Evolutionary conservation across 2,329 filamentous ascomycete genomes (phyloP), one percentile per base, ranked within the genome.

Genomic region (Drechslera avenae): DNA sequence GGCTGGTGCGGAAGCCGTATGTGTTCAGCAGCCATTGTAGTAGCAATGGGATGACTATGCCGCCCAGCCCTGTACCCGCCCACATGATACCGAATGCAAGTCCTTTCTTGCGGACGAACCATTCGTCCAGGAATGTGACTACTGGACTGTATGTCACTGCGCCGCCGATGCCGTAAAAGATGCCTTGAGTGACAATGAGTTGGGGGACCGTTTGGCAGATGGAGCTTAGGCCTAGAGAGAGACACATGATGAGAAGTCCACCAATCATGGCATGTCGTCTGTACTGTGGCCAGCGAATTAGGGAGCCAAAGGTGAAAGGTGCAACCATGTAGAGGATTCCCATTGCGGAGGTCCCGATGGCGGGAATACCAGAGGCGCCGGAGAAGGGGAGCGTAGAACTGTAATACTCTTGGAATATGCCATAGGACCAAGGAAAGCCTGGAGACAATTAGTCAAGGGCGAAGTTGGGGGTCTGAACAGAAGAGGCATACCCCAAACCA

Each of bases 401-500:
- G 67, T 90, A 90, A 69, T 88, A 87, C 43, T 86, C 80, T 59
- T 89, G 86, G 63, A 90, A 89, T 18, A 90, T 79, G 35, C 87
- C 87, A 66, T 86, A 90, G 0, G 85, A 80, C 48, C 86, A 85
- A 0, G 85, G 83, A 49, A 89, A 88, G 2, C 86, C 86, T 88
- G 21, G 0, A 16, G 23, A 35, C 6, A 10, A 28, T 64, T 32
- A 64, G 43, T 3, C 30, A n/a, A n/a, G 16, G 12, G 13, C 7
- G 31, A 31, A 26, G 23, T 13, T 34, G 17, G 10, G 9, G 9
- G 13, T 26, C 7, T 21, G 7, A 35, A 13, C 6, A 14, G 10
- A 16, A 13, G 23, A 17, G 7, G 54, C 49, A 41, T 54, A 68
- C 65, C 65, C 81, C 80, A 84, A 19, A 83, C 74, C 14, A 82